Evolutionary conservation across 148 eudicot genomes (phyloP).

Genomic region (Talinum fruticosum): DNA sequence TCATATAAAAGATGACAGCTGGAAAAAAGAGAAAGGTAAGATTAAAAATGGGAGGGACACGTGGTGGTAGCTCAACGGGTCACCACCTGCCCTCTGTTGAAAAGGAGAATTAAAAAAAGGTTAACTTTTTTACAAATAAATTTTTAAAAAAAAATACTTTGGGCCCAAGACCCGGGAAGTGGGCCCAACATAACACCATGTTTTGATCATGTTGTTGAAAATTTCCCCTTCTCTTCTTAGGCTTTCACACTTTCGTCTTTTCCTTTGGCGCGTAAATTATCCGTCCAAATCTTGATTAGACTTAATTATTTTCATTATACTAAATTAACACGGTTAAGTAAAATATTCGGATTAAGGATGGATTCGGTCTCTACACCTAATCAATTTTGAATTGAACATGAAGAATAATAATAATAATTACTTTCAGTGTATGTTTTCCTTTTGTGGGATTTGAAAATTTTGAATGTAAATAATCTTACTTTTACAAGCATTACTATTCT

Average conservation of each 20-base stretch:
- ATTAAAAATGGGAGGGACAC: not conserved
- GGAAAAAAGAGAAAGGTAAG: not conserved
- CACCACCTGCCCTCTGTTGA: not conserved
- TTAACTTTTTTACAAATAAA: not conserved
- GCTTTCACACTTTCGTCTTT: not conserved
- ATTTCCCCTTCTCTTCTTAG: not conserved
- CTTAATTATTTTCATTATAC: too few relatives aligned
- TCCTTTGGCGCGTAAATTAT: not conserved
- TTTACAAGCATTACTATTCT: too few relatives aligned
- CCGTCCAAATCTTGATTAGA: not conserved
- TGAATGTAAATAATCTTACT: too few relatives aligned
- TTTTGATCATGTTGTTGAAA: not conserved
- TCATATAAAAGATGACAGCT: slow-evolving; percentile 1
- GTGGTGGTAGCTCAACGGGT: not conserved
- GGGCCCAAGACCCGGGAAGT: not conserved
- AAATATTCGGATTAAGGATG: not conserved
- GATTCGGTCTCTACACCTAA: not conserved
- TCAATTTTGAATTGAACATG: not conserved
- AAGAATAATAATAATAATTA: too few relatives aligned
- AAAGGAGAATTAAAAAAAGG: not conserved
- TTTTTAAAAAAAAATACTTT: not conserved
- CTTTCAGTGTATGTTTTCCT: too few relatives aligned
- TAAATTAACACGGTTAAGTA: not conserved
- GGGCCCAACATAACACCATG: not conserved
- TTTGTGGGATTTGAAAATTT: too few relatives aligned